A percentile compares a stretch with the other conserved stretches of the same genome.
phyloP scores from a whole-genome alignment of 306 rosid species.

The Calophaca sinica region DNA sequence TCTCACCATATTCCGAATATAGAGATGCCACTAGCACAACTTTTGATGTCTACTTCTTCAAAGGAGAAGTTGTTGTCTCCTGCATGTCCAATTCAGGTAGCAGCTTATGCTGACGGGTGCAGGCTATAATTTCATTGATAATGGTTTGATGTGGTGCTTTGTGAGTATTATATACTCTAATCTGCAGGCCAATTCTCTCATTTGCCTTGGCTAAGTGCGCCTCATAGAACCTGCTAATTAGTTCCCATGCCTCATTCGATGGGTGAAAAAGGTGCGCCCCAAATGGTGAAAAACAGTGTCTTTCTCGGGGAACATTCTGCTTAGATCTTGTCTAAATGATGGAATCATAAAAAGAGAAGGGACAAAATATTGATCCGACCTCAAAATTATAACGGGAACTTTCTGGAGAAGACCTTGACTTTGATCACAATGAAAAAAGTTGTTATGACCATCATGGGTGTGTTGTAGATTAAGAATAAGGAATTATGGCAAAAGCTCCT shows the following conservation, averaged over 20 bases:
- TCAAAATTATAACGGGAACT: constrained; percentile 52
- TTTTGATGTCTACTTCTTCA: constrained; percentile 24
- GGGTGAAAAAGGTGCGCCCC: constrained; percentile 38
- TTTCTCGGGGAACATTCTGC: constrained; percentile 38
- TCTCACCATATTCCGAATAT: constrained; percentile 55
- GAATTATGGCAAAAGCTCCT: constrained; percentile 38
- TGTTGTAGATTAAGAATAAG: constrained; percentile 55
- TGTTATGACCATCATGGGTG: constrained; percentile 46
- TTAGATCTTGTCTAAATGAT: constrained; percentile 45
- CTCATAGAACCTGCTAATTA: constrained; percentile 46
- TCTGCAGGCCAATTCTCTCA: constrained; percentile 34
- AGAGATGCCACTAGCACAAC: constrained; percentile 63
- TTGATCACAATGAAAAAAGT: constrained; percentile 62
- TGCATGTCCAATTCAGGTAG: constrained; percentile 36
- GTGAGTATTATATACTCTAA: constrained; percentile 38
- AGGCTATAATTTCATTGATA: constrained; percentile 51
- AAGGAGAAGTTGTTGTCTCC: not conserved
- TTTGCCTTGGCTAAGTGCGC: constrained; percentile 34
- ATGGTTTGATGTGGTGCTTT: constrained; percentile 46
- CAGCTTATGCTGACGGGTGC: constrained; percentile 47
- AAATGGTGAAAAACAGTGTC: constrained; percentile 38
- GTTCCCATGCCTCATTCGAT: constrained; percentile 51
- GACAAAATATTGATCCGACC: constrained; percentile 65
- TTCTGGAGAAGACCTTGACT: constrained; percentile 55
- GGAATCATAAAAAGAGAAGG: constrained; percentile 68